phyloP scores from a whole-genome alignment of 1,284 basidiomycete species.

The Fomes fomentarius region DNA sequence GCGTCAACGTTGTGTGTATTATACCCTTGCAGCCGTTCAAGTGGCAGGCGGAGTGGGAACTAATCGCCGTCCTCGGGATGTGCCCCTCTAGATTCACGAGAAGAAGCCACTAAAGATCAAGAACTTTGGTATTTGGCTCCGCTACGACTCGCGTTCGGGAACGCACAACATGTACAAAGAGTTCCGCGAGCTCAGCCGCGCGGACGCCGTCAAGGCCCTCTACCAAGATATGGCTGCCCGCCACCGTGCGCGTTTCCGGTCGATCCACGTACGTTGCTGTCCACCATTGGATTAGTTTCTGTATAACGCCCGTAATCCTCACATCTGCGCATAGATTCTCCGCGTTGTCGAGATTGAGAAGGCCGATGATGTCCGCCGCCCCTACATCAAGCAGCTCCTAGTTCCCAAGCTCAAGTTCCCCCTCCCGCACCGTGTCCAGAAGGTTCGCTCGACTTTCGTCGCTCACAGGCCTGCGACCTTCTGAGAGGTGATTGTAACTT shows the following conservation, averaged over 20 bases:
- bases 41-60: constrained; percentile 81
- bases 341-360: constrained; percentile 95
- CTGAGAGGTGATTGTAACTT: constrained; percentile 26
- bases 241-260: constrained; percentile 99
- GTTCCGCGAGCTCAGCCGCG: constrained; percentile 95
- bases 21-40: constrained; percentile 82
- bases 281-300: no score
- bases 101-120: constrained; percentile 98
- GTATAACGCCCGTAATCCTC: neutral
- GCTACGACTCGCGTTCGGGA: constrained; percentile 97
- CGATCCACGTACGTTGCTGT: constrained; percentile 83
- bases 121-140: constrained; percentile 99
- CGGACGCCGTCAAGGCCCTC: constrained; percentile 94
- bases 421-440: constrained; percentile 88
- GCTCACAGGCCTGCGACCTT: constrained; percentile 77
- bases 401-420: constrained; percentile 95
- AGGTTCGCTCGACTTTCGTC: constrained; percentile 73
- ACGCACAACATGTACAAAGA: constrained; percentile 99
- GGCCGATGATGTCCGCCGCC: constrained; percentile 88
- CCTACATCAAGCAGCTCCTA: constrained; percentile 98
- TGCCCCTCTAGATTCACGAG: constrained; percentile 81
- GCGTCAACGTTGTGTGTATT: constrained; percentile 93
- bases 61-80: constrained; percentile 42
- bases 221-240: constrained; percentile 99
- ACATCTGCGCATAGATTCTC: constrained; percentile 66